phyloP scores from a whole-genome alignment of 2,329 filamentous ascomycete species.

The Calycina herbarum region DNA sequence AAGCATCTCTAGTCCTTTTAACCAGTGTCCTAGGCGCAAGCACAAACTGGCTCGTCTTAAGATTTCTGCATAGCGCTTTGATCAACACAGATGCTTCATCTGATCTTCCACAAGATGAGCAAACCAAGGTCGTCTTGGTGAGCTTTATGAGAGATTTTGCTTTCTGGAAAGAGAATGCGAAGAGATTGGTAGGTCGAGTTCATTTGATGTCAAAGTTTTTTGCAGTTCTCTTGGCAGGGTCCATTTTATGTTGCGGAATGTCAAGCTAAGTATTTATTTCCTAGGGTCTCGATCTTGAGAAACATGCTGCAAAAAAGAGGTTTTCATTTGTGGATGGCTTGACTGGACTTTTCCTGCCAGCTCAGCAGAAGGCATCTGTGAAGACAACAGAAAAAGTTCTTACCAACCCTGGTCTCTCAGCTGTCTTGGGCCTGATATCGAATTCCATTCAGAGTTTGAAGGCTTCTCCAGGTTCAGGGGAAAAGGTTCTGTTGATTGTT shows the following conservation, averaged over 20 bases:
- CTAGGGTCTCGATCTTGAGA: constrained; percentile 72
- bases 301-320: constrained; percentile 54
- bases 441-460: constrained; percentile 24
- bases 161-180: constrained; percentile 75
- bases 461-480: constrained; percentile 9
- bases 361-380: constrained; percentile 10
- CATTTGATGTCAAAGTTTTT: constrained; percentile 10
- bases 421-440: constrained; percentile 26
- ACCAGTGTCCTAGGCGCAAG: constrained; percentile 66
- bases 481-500: constrained; percentile 58
- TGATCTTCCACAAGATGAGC: constrained; percentile 30
- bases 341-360: constrained; percentile 30
- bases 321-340: constrained; percentile 75
- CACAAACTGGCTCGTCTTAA: constrained; percentile 65
- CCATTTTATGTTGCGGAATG: background rate
- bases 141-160: constrained; percentile 77
- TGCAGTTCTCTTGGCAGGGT: background rate
- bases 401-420: constrained; percentile 20
- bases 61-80: constrained; percentile 46
- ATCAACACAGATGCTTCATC: constrained; percentile 35
- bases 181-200: constrained; percentile 58
- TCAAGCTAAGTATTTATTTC: constrained; percentile 7
- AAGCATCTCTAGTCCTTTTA: constrained; percentile 63
- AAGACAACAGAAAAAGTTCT: constrained; percentile 21
- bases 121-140: constrained; percentile 66